Base-by-base conservation (phyloP, 2,329 filamentous ascomycete species). In the Neofusicoccum sp. region DNA sequence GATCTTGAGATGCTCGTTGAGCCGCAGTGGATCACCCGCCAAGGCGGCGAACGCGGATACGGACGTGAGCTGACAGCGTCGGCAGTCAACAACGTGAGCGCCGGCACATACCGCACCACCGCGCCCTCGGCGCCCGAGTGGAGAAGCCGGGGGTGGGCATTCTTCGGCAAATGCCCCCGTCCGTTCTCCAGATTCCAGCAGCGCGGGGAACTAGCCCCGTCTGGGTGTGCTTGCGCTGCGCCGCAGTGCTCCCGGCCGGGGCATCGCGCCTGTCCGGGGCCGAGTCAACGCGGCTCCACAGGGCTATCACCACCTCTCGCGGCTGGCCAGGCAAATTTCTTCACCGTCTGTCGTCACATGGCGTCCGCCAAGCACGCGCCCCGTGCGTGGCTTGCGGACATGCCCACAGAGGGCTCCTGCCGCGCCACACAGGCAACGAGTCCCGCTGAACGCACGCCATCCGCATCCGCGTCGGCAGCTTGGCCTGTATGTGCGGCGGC, bases 281-380 rank as follows among this genome's bases (percentile, higher is more conserved):
- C 12, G n/a, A 14, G 20, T 53, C 8, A 38, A 26, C 31, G 16
- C 24, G 33, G 49, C 26, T 56, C 36, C 51, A 43, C 51, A 56
- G 20, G 24, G 38, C 36, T 34, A 43, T 56, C 51, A 54, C 3
- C 26, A 33, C 31, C 31, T 56, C 26, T 36, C 26, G 36, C 9
- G 31, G 54, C 54, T 36, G 14, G 26, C 28, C 26, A 11, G 26
- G 26, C 48, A 43, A 44, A 34, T 26, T 47, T 58, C 41, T 45
- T 58, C 54, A 58, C 40, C 43, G 54, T 58, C 43, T 36, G 40
- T 45, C 54, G 54, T 58, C 54, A 58, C 43, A 45, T 47, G 40
- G 43, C 31, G 30, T 8, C 6, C 24, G 54, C 54, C 54, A 58
- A 58, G 54, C 31, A 30, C 5, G 12, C 14, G 26, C 16, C 20